A percentile compares a stretch with the other conserved stretches of the same genome.
These are phyloP conservation scores for Globisporangium takayamanum DNA, from an alignment of 352 stramenopile genomes.

Conservation along the genomic window DNA sequence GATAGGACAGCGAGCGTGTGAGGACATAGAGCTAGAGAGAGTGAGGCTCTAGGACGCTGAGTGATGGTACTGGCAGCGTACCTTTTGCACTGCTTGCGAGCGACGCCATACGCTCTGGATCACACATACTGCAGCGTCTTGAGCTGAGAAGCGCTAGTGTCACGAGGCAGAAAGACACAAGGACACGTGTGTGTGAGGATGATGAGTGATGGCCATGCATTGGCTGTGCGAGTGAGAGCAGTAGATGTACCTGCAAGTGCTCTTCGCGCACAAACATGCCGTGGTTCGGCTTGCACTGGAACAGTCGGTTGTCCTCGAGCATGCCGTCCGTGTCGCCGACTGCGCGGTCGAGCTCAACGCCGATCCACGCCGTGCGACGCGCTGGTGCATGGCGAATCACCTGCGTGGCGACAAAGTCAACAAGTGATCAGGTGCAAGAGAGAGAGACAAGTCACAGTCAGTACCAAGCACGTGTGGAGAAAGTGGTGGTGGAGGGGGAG, in stretches of 20 bases:
- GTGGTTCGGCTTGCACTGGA: conserved; percentile 77
- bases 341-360: conserved; percentile 81
- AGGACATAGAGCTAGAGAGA: not conserved
- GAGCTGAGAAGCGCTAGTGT: conserved; percentile 61
- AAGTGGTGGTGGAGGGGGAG: not conserved
- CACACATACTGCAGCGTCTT: conserved; percentile 66
- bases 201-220: not conserved
- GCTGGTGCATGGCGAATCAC: conserved; percentile 60
- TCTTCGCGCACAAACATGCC: conserved; percentile 83
- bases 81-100: conserved; percentile 66
- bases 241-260: conserved; percentile 42
- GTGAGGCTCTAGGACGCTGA: not conserved
- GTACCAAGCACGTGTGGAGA: not conserved
- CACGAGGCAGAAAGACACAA: not conserved
- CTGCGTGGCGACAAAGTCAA: conserved; percentile 14
- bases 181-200: not conserved
- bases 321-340: conserved; percentile 73
- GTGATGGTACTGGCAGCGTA: conserved; percentile 8
- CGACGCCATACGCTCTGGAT: conserved; percentile 75
- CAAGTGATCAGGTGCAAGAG: no score
- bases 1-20: not conserved
- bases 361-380: conserved; percentile 48
- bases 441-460: no score
- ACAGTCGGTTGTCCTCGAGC: conserved; percentile 65
- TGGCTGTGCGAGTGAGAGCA: no score